Base-by-base conservation (phyloP, 495 filamentous ascomycete species). In the Penicillium soppii region DNA sequence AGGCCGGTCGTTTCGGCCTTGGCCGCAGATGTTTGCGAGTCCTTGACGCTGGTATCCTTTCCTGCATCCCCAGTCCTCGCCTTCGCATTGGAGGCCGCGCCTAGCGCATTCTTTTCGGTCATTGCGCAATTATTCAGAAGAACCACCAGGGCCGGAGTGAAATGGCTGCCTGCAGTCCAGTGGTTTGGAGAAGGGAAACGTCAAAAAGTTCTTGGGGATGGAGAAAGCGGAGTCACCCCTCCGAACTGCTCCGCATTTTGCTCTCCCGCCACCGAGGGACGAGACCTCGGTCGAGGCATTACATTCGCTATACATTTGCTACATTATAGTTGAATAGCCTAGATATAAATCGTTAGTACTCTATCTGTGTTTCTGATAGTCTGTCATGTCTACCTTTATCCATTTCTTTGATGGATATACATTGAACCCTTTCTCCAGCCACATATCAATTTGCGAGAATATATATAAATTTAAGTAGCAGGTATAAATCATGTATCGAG, bases 211-310 rank as follows among this genome's bases (percentile, higher is more conserved):
- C 41, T 52, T 52, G 54, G 47, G 51, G 47, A 50, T 54, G 52
- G 55, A 51, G 60, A 63, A 65, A 66, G 53, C 62, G 56, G 56
- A 65, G 67, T 58, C 59, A 49, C 50, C 56, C 52, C 61, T 65
- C 70, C 70, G 70, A 61, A 43, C 68, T 63, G 54, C 68, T 72
- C 70, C 68, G 68, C 62, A 66, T 66, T 56, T 53, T 48, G 43
- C 47, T 37, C 52, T 48, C 49, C 40, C 52, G 38, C 23, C 30
- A 44, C 38, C 25, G 27, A 12, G 21, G 41, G 32, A 21, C 26
- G n/a, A 19, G 52, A 57, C 55, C 50, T 54, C 50, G 55, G 50
- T 45, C 19, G 13, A 25, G 15, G 7, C 7, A 36, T 51, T 51
- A 43, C 48, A 19, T 37, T 29, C n/a, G 26, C 22, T 54, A 19